These are phyloP conservation scores for Rhizopus delemar DNA, from an alignment of 371 early-diverging fungal genomes.

Conservation along the genomic window DNA sequence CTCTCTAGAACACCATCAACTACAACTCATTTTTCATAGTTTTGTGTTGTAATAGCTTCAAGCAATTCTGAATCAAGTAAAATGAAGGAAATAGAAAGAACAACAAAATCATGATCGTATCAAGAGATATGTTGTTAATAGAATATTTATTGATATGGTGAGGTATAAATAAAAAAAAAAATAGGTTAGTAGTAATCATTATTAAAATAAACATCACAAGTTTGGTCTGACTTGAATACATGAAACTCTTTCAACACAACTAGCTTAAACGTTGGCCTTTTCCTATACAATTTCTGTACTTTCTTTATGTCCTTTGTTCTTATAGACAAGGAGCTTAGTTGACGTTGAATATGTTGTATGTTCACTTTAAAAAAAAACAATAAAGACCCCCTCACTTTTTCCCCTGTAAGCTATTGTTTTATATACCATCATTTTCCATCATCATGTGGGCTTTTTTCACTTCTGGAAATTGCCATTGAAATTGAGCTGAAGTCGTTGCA, in stretches of 20 bases:
- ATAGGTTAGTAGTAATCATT: conserved; percentile 1
- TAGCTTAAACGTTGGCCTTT: neutral
- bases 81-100: no score
- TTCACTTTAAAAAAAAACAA: neutral
- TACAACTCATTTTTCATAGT: no score
- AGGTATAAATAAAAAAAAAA: no score
- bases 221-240: neutral
- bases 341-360: neutral
- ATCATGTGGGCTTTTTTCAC: conserved; percentile 6
- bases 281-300: neutral
- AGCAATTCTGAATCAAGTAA: no score
- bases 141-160: no score
- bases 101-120: no score
- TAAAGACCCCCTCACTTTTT: neutral
- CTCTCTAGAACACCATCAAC: no score
- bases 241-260: neutral
- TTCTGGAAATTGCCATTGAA: conserved; percentile 9
- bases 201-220: neutral
- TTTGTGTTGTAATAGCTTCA: no score
- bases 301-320: neutral
- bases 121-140: no score
- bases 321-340: neutral
- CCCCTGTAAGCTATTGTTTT: no score
- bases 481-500: neutral
- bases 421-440: neutral